Base-by-base conservation (phyloP, 495 filamentous ascomycete genomes). In the Xylaria scruposa region DNA sequence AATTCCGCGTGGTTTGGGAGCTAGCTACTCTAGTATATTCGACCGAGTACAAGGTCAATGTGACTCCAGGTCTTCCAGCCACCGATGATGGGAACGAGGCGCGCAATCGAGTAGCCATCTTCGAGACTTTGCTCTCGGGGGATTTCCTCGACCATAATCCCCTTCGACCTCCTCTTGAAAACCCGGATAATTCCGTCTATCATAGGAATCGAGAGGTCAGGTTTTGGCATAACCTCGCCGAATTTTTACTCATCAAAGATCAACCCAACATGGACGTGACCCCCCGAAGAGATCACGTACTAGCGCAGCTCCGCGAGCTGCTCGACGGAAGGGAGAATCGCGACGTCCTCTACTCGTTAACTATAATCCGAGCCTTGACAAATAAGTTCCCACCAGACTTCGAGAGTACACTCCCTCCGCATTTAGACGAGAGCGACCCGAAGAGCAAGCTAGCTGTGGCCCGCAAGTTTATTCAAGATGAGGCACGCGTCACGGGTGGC, bases 261-360 rank as follows among this genome's bases (percentile, higher is more conserved):
- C 74, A 80, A 72, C 63, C 70, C 38, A 74, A 80, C 54, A 81
- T 88, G 21, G 85, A 85, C 49, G 84, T 86, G 15, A 80, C 84
- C 36, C 88, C 86, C 70, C 84, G 87, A 65, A 87, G 93, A 31
- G 91, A 94, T 58, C 86, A 90, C 67, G 87, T 88, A 1, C 81
- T 97, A 10, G 77, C 73, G 4, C 84, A 83, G 8, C 86, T 91
- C 77, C 90, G 94, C 54, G 85, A 85, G 49, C 81, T 95, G 6
- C 86, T 97, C 10, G 91, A 94, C 70, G 90, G 89, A 67, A 87
- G 89, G 24, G 94, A 97, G 82, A 95, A 95, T 76, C 90, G 94
- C n/a, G 94, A 97, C 74, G 93, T 97, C 9, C 87, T 97, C 42
- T 97, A 97, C 79, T 95, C 93, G 15, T 90, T 97, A 70, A 92